A percentile compares a stretch with the other conserved stretches of the same genome.
Conservation (phyloP, 83 land plant species). For the Isoetes engelmannii region DNA sequence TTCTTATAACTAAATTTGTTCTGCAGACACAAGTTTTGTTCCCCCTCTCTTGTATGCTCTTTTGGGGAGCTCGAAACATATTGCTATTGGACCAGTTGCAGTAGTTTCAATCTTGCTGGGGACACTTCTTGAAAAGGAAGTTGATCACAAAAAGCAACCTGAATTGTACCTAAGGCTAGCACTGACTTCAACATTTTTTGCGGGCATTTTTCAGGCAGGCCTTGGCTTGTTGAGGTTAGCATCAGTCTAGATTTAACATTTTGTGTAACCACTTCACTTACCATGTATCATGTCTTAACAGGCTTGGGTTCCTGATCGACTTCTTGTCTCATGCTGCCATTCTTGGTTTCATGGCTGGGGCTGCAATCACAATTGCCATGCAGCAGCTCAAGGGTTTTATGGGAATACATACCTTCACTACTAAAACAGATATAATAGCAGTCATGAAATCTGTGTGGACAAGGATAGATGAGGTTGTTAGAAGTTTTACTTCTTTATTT, state of each 20-base stretch:
- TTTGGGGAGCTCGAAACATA: slow-evolving; percentile 8
- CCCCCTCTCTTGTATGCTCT: slow-evolving; percentile 10
- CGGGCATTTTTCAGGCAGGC: slow-evolving; percentile 8
- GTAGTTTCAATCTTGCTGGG: slow-evolving; percentile 11
- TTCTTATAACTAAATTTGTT: neutral
- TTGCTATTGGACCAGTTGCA: slow-evolving; percentile 11
- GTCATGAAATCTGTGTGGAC: slow-evolving; percentile 2
- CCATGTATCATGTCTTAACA: neutral
- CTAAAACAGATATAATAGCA: slow-evolving; percentile 7
- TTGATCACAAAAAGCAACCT: neutral
- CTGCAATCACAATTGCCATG: slow-evolving; percentile 6
- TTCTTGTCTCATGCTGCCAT: slow-evolving; percentile 8
- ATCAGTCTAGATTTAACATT: neutral
- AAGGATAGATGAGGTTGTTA: slow-evolving; percentile 2
- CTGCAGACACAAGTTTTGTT: slow-evolving; percentile 7
- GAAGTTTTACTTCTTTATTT: neutral
- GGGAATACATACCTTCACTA: slow-evolving; percentile 1
- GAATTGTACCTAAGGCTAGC: slow-evolving; percentile 5
- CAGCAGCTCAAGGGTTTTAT: slow-evolving; percentile 12
- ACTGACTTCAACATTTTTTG: slow-evolving; percentile 7
- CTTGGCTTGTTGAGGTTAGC: slow-evolving; percentile 13
- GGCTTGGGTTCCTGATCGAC: slow-evolving; percentile 13
- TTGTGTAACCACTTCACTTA: neutral
- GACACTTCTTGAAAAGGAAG: slow-evolving; percentile 1
- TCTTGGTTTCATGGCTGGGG: slow-evolving; percentile 12